Percentiles rank a stretch among this genome's conserved stretches.
Evolutionary conservation across 371 early-diverging fungal species (phyloP).

Genomic region (Funneliformis caledonium): DNA sequence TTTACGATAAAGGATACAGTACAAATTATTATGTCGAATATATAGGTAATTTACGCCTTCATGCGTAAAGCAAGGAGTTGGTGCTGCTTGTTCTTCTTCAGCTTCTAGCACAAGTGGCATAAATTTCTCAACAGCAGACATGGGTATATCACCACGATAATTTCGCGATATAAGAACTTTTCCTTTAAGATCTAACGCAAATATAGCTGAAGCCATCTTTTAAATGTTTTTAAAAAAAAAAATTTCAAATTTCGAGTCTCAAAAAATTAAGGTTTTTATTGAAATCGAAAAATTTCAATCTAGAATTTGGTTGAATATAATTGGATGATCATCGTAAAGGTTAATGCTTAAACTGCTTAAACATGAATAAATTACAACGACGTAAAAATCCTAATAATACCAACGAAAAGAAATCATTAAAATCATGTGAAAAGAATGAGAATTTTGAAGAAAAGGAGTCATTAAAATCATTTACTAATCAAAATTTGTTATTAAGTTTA

Average conservation of each 20-base stretch:
- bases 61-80: constrained; percentile 89
- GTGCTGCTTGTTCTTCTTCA: constrained; percentile 88
- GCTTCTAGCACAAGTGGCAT: constrained; percentile 93
- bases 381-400: no score
- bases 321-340: no score
- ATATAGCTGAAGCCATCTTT: constrained; percentile 75
- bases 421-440: no score
- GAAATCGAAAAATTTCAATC: no score
- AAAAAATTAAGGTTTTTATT: no score
- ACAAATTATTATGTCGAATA: constrained; percentile 93
- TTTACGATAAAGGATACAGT: constrained; percentile 60
- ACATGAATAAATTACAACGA: no score
- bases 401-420: no score
- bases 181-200: constrained; percentile 93
- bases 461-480: neutral
- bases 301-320: no score
- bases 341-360: no score
- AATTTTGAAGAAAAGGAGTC: no score
- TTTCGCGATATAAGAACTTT: constrained; percentile 94
- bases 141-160: constrained; percentile 93
- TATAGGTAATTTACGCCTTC: constrained; percentile 95
- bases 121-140: constrained; percentile 95
- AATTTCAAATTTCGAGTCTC: no score
- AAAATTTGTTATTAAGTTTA: constrained; percentile 43
- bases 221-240: no score